Evolutionary conservation across 768 basidiomycete genomes (phyloP).

Genomic region (Suillus fuscotomentosus): DNA sequence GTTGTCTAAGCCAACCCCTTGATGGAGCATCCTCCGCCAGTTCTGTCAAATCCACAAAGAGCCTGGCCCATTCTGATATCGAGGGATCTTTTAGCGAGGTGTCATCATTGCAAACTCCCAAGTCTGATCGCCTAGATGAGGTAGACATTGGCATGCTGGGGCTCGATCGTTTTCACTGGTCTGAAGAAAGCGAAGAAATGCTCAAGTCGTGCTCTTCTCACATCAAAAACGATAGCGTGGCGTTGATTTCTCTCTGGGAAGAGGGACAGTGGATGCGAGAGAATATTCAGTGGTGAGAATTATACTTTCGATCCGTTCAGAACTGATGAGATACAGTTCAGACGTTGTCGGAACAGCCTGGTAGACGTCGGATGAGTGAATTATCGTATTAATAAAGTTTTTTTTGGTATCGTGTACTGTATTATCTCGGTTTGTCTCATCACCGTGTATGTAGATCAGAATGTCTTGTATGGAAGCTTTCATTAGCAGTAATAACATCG

Average conservation of each 20-base stretch:
- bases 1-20: background rate
- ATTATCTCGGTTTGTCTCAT: background rate
- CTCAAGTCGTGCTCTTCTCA: slow-evolving; percentile 12
- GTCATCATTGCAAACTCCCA: slow-evolving; percentile 16
- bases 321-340: background rate
- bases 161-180: slow-evolving; percentile 24
- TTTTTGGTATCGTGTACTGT: background rate
- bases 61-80: background rate
- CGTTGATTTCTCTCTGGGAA: slow-evolving; percentile 18
- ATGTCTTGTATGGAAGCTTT: background rate
- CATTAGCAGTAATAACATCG: background rate
- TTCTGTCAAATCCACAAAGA: slow-evolving; percentile 9
- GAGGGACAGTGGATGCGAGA: slow-evolving; percentile 9
- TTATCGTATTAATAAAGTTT: background rate
- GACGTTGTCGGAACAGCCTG: background rate
- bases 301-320: background rate
- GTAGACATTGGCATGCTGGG: slow-evolving; percentile 24
- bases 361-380: background rate
- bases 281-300: slow-evolving; percentile 4
- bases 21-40: background rate
- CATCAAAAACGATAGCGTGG: slow-evolving; percentile 20
- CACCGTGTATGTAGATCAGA: background rate
- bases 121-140: slow-evolving; percentile 9
- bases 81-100: slow-evolving; percentile 8
- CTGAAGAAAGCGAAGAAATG: slow-evolving; percentile 14